Base-by-base conservation (phyloP, 2,329 filamentous ascomycete genomes). In the Fusarium sp. region DNA sequence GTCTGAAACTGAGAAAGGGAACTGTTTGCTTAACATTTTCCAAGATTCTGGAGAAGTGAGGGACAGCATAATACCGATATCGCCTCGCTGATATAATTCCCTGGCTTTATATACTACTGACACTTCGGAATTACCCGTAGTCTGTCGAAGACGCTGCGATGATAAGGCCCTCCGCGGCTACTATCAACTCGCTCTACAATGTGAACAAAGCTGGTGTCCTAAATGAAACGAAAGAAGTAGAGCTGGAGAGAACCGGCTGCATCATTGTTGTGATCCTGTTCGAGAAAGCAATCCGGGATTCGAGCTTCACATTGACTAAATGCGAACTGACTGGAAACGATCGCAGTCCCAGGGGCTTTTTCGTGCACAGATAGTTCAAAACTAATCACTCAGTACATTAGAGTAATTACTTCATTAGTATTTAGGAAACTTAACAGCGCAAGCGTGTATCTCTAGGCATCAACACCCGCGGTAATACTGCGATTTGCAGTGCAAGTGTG, bases 161-260 rank as follows among this genome's bases (percentile, higher is more conserved):
- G 34, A 38, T 2, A n/a, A 38, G 1, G 0, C 34, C 18, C 6
- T 0, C 34, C 10, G 10, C n/a, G 34, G 10, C 10, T n/a, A 38
- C 34, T 7, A 12, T 1, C 18, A 4, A 38, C 3, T 38, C 34
- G 5, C 34, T 38, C 0, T 0, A 3, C 34, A 38, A 38, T 38
- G 34, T 4, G 34, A n/a, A 38, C 0, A n/a, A 4, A 10, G 3
- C 3, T 38, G 18, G 3, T 18, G 34, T 38, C 18, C 6, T 12
- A 1, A 1, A 3, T 0, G 0, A 38, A 38, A 38, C 0, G 6
- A 38, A 38, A 2, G 18, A 38, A 38, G 34, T 1, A 38, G 0
- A 38, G 34, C 18, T 38, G 10, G 18, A 12, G 18, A 38, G 2
- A n/a, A n/a, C 6, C 18, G 34, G 18, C 10, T 0, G 3, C 18